Conservation (phyloP, 768 basidiomycete species). For the Naematelia encephala region DNA sequence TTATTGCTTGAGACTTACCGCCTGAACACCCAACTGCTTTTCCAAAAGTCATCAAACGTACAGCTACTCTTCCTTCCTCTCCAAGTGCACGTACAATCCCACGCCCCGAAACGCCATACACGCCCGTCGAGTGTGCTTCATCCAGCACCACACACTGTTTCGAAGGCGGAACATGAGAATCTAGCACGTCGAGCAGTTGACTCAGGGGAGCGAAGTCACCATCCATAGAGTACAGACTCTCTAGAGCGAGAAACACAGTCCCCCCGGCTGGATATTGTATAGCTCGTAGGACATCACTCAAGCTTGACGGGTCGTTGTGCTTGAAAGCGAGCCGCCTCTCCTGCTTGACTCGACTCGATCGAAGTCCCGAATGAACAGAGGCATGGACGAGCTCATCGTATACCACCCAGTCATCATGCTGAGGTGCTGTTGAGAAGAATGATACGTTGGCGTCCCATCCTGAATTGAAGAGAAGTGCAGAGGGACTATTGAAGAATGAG, state of each 20-base stretch:
- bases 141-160: constrained; percentile 73
- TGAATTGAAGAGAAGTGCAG: constrained; percentile 82
- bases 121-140: constrained; percentile 88
- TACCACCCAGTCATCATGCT: constrained; percentile 69
- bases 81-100: constrained; percentile 71
- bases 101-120: constrained; percentile 74
- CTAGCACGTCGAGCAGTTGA: constrained; percentile 62
- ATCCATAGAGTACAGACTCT: constrained; percentile 93
- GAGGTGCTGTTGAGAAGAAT: constrained; percentile 77
- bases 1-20: constrained; percentile 57
- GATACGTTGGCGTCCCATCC: constrained; percentile 91
- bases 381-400: constrained; percentile 89
- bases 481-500: constrained; percentile 61
- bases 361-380: constrained; percentile 83
- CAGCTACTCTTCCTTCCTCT: constrained; percentile 64
- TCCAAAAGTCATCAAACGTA: constrained; percentile 85
- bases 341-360: constrained; percentile 55
- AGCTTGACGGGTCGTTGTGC: constrained; percentile 65
- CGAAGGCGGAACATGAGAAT: constrained; percentile 60
- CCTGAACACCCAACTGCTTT: constrained; percentile 83
- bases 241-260: constrained; percentile 72
- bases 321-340: constrained; percentile 58
- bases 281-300: constrained; percentile 55
- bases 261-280: constrained; percentile 39
- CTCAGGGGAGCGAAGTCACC: constrained; percentile 78